A percentile compares a stretch with the other conserved stretches of the same genome.
Evolutionary conservation across 2,329 filamentous ascomycete species (phyloP).

Genomic region (Aaosphaeria arxii): DNA sequence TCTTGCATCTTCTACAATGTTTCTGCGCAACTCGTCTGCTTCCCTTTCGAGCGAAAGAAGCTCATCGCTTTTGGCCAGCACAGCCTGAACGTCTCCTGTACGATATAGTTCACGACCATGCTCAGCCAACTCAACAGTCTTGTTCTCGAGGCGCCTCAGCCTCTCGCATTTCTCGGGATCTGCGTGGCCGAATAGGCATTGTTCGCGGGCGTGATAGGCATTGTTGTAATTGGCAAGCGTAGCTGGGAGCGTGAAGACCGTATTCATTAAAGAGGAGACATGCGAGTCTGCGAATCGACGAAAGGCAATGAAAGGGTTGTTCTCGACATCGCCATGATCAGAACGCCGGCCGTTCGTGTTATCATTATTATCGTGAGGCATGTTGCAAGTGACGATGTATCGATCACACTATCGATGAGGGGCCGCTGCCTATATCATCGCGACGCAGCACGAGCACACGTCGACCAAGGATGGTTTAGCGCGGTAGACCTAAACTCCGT

Average conservation of each 20-base stretch:
- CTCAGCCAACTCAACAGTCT: conserved; percentile 15
- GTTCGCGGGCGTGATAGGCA: conserved; percentile 24
- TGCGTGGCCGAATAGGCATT: conserved; percentile 31
- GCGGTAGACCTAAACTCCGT: no score
- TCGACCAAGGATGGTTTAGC: no score
- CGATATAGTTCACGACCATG: conserved; percentile 24
- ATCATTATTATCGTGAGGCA: conserved; percentile 22
- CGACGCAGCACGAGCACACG: no score
- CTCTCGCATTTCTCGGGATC: conserved; percentile 23
- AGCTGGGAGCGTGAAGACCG: conserved; percentile 44
- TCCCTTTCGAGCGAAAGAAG: conserved; percentile 21
- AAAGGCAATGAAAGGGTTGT: conserved; percentile 59
- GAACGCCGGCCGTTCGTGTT: conserved; percentile 11
- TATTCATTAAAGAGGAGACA: conserved; percentile 53
- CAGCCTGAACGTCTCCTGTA: conserved; percentile 22
- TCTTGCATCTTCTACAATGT: conserved; percentile 15
- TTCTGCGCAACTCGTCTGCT: conserved; percentile 22
- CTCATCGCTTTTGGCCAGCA: conserved; percentile 31
- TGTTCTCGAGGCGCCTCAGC: conserved; percentile 19
- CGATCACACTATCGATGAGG: background rate
- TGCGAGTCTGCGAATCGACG: conserved; percentile 60
- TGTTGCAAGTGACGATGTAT: conserved; percentile 4
- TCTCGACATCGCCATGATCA: conserved; percentile 15
- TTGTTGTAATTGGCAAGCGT: conserved; percentile 30
- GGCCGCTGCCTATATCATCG: background rate